A percentile compares a stretch with the other conserved stretches of the same genome.
Conservation (phyloP, 345 rosid genomes). For the Salix exigua region DNA sequence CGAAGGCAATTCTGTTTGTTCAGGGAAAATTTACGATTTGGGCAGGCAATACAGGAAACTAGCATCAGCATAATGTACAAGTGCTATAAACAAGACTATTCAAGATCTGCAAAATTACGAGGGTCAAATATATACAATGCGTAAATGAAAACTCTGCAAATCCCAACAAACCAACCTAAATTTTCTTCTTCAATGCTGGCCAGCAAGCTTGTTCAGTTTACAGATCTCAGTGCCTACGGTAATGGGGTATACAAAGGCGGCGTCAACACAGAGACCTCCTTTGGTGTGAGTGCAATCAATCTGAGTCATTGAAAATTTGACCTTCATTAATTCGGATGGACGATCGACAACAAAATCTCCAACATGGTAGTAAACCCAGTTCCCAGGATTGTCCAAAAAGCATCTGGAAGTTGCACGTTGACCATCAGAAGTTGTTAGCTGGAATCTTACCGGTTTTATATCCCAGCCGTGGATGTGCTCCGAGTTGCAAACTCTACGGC, state of each 20-base stretch:
- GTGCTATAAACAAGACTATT: not conserved
- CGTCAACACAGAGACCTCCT: slow-evolving; percentile 22
- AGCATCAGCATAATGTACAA: not conserved
- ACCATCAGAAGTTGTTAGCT: slow-evolving; percentile 16
- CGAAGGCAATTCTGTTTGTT: not conserved
- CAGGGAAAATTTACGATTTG: not conserved
- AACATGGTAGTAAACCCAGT: slow-evolving; percentile 13
- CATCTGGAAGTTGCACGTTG: slow-evolving; percentile 10
- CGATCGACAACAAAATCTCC: slow-evolving; percentile 17
- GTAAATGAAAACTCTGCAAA: not conserved
- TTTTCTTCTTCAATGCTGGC: not conserved
- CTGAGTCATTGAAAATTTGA: slow-evolving; percentile 22
- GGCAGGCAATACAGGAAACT: not conserved
- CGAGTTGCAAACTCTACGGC: slow-evolving; percentile 11
- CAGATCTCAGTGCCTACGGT: not conserved
- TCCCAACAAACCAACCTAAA: not conserved
- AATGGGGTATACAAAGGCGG: slow-evolving; percentile 13
- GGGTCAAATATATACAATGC: not conserved
- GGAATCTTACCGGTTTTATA: slow-evolving; percentile 16
- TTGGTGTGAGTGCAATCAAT: slow-evolving; percentile 27
- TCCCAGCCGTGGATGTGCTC: slow-evolving; percentile 27
- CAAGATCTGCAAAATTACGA: not conserved
- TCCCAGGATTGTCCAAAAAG: slow-evolving; percentile 9
- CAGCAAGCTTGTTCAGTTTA: not conserved
- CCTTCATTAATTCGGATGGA: not conserved